Base-by-base conservation (phyloP, 2,329 filamentous ascomycete genomes). In the Cercospora zeina region DNA sequence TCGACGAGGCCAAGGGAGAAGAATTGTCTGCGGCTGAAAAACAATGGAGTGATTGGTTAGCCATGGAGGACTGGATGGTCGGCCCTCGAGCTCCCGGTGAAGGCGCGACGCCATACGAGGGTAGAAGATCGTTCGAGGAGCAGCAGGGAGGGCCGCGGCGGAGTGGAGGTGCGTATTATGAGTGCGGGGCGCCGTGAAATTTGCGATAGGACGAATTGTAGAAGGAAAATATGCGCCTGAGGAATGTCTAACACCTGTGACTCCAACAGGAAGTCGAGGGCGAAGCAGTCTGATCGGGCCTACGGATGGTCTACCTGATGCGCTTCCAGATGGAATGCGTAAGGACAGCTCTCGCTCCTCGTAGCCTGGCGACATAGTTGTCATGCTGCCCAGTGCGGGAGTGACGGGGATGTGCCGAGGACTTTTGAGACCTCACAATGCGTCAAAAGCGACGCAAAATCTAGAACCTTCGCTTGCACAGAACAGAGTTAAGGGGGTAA, bases 21-120 rank as follows among this genome's bases (percentile, higher is more conserved):
- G 95, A 97, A 78, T 90, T 97, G 65, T 85, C 90, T 65, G 84
- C 81, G 13, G 93, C 93, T 0, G 93, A 97, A 78, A 83, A 85
- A 65, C 87, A 83, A 63, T 99, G 95, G 95, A 96, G 91, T 73
- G 88, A 93, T 71, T 97, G 93, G 93, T 79, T 97, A 33, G 91
- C 91, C 11, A 96, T 97, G 91, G 91, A 96, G 76, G 93, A 97
- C 76, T 97, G 93, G 93, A 96, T 96, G 92, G 80, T 97, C n/a
- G 93, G 93, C 1, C 89, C 90, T 1, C 81, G 90, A 64, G 88
- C 88, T 33, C 89, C 89, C 9, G 30, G 21, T 1, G 37, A 30
- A 21, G 58, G 36, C 4, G 24, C 34, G n/a, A 39, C 37, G 27
- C 55, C 27, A 24, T 11, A 14, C 27, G 37, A 51, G 19, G 39